phyloP scores from a whole-genome alignment of 352 stramenopile species.

The Pythium coloratum region DNA sequence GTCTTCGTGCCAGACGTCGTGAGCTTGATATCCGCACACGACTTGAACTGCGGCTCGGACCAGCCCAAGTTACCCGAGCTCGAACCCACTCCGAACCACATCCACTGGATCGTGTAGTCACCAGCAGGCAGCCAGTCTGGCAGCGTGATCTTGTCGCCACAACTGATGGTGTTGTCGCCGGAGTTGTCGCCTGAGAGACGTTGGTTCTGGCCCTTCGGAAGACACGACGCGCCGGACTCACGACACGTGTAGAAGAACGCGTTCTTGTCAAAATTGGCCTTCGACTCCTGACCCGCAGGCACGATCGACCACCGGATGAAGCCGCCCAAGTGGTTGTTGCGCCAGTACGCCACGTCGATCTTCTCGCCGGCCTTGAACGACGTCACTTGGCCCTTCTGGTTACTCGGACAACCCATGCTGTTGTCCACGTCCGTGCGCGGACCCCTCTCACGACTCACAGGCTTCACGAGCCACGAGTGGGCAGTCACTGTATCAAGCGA shows the following conservation, averaged over 20 bases:
- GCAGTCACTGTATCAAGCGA: conserved; percentile 19
- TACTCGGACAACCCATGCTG: conserved; percentile 35
- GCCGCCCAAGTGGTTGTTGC: conserved; percentile 52
- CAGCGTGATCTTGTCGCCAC: conserved; percentile 46
- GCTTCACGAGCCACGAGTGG: conserved; percentile 48
- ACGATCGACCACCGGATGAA: conserved; percentile 56
- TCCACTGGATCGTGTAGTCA: conserved; percentile 58
- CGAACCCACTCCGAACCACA: conserved; percentile 47
- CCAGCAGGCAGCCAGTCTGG: conserved; percentile 41
- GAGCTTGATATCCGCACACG: conserved; percentile 49
- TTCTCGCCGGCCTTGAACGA: conserved; percentile 39
- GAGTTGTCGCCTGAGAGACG: conserved; percentile 29
- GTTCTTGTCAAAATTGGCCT: conserved; percentile 42
- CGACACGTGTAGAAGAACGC: conserved; percentile 56
- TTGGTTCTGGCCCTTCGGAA: conserved; percentile 37
- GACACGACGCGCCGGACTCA: conserved; percentile 40
- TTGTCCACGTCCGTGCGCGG: conserved; percentile 35
- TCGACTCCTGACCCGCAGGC: conserved; percentile 29
- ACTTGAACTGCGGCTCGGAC: conserved; percentile 31
- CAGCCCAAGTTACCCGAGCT: conserved; percentile 49
- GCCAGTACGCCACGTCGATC: conserved; percentile 36
- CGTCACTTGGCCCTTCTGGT: conserved; percentile 29
- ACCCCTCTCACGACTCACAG: conserved; percentile 39
- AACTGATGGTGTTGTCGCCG: conserved; percentile 35
- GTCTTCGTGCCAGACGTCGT: conserved; percentile 32